These are phyloP conservation scores for Fusarium sp. DNA, from an alignment of 2,329 filamentous ascomycete species.

Conservation along the genomic window DNA sequence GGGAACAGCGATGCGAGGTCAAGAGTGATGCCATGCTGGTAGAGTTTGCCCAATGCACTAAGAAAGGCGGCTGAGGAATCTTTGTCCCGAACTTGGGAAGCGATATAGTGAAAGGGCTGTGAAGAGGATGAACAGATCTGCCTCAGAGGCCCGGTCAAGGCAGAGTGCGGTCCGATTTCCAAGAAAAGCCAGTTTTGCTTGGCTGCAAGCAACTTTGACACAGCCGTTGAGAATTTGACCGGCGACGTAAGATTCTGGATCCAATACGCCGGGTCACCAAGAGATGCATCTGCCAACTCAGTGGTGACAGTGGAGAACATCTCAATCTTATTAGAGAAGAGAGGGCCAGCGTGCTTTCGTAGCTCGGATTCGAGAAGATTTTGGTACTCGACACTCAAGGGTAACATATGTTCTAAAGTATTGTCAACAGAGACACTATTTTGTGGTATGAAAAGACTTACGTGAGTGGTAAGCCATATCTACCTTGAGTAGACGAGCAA, in stretches of 20 bases:
- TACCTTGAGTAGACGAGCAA: background rate
- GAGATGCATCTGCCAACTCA: conserved; percentile 45
- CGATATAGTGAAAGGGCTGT: background rate
- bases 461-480: conserved; percentile 20
- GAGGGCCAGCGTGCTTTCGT: fast-evolving
- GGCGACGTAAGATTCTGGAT: conserved; percentile 47
- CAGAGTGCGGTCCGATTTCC: conserved; percentile 40
- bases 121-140: conserved; percentile 17
- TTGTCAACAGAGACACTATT: too few species aligned
- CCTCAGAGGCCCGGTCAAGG: conserved; percentile 28
- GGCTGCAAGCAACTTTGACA: background rate
- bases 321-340: background rate
- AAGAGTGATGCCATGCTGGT: background rate
- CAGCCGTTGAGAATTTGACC: conserved; percentile 49
- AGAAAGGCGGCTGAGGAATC: background rate
- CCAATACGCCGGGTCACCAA: conserved; percentile 52
- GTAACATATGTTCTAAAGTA: conserved; percentile 41
- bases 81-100: background rate
- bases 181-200: conserved; percentile 11
- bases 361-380: background rate
- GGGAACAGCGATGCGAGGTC: conserved; percentile 17
- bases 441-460: background rate
- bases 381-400: background rate
- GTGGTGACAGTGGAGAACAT: conserved; percentile 53
- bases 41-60: background rate